Base-by-base conservation (phyloP, 257 asterid genomes). In the Ajuga chamaepitys region DNA sequence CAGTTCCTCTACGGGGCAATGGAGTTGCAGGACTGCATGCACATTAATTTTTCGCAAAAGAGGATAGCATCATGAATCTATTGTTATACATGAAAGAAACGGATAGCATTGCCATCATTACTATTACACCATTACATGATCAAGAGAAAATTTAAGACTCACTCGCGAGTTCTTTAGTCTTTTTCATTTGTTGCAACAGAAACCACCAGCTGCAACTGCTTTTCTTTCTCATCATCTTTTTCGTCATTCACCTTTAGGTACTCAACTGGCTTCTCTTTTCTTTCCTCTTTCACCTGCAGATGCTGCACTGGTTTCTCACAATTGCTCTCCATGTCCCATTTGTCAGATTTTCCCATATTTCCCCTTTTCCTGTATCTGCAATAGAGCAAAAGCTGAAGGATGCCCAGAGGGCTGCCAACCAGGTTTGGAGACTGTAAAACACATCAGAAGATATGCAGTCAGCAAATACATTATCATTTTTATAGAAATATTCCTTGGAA, bases 341-440 rank as follows among this genome's bases (percentile, higher is more conserved):
- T 83, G 1, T 67, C 68, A 63, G 78, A 70, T 21, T 68, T 73
- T 82, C 72, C 74, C 1, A 21, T 54, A 2, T 62, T 21, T 37
- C 32, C 63, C 11, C 35, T 70, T 50, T 73, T 83, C 58, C 81
- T 64, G 76, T 90, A 90, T 63, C 73, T 84, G 84, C 85, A 88
- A 72, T 90, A 86, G 50, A 90, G 66, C 58, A 90, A 5, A 50
- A 90, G 93, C 79, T 90, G 97, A 54, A 90, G 46, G 45, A 86
- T 47, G 20, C 96, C 86, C 24, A 90, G 71, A 4, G 97, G 97
- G 70, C 83, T 32, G 10, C 97, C 97, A 0, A 84, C 88, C 11
- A 88, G 35, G 66, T 85, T 88, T 3, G 97, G 97, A 66, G 87
- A 74, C 97, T 86, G 87, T 58, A 48, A 57, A 72, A 38, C 32